Percentiles rank a stretch among this genome's conserved stretches.
These are phyloP conservation scores for Rhizophagus sp. DNA, from an alignment of 192 early-diverging fungal species.

Conservation along the genomic window DNA sequence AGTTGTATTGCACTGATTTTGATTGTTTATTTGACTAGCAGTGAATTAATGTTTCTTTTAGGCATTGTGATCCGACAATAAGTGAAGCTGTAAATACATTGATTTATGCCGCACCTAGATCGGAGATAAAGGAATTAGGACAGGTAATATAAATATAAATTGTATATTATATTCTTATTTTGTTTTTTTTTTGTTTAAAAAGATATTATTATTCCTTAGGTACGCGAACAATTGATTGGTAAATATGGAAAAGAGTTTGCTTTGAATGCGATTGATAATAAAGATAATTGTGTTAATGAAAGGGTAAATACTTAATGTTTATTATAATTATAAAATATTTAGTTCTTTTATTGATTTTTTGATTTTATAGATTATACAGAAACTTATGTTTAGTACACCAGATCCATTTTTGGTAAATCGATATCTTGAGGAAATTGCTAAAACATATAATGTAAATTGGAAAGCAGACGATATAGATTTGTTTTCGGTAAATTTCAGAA, in stretches of 20 bases:
- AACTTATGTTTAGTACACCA: constrained; percentile 78
- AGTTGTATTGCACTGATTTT: neutral
- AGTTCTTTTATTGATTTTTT: neutral
- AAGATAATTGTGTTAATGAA: constrained; percentile 71
- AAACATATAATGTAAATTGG: constrained; percentile 76
- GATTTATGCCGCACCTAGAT: constrained; percentile 87
- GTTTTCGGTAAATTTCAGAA: constrained; percentile 35
- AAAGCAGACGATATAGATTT: constrained; percentile 45
- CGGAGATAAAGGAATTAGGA: constrained; percentile 82
- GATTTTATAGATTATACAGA: constrained; percentile 69
- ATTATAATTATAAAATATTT: neutral
- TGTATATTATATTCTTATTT: neutral
- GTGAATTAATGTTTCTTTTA: constrained; percentile 11
- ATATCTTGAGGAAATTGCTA: constrained; percentile 90
- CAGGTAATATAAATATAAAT: constrained; percentile 34
- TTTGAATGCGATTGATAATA: constrained; percentile 71
- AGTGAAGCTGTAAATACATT: constrained; percentile 86
- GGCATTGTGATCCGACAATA: constrained; percentile 79
- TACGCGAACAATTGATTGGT: constrained; percentile 75
- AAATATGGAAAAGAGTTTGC: constrained; percentile 89
- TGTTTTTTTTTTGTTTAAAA: too few species aligned
- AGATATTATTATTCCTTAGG: constrained; percentile 32
- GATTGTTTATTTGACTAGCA: neutral
- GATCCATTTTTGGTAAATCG: constrained; percentile 76
- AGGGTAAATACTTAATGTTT: constrained; percentile 47